Conservation (phyloP, 2,329 filamentous ascomycete species). For the Stachybotrys chlorohalonatus region DNA sequence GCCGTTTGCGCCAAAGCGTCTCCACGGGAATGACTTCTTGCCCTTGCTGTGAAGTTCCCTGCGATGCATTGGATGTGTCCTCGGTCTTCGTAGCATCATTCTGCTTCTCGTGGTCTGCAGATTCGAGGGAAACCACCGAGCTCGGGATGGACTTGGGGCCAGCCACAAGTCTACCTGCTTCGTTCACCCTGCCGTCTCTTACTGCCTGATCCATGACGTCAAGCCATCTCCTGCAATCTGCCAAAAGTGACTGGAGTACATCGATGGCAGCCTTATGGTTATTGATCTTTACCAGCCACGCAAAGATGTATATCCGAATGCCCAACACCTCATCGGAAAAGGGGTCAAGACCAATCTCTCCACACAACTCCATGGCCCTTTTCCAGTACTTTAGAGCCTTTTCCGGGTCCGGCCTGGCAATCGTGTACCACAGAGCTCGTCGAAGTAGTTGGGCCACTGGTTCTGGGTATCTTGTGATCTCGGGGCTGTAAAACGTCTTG, state of each 20-base stretch:
- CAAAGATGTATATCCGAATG: conserved; percentile 72
- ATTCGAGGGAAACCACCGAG: conserved; percentile 7
- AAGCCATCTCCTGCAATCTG: conserved; percentile 58
- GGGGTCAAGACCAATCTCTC: conserved; percentile 69
- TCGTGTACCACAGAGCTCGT: conserved; percentile 78
- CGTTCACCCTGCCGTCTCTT: conserved; percentile 35
- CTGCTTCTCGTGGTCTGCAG: conserved; percentile 10
- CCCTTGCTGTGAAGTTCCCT: not conserved
- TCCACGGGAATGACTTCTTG: conserved; percentile 21
- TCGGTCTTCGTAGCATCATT: conserved; percentile 5
- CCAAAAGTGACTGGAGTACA: conserved; percentile 67
- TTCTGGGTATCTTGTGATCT: conserved; percentile 54
- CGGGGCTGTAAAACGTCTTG: conserved; percentile 41
- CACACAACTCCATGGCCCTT: conserved; percentile 64
- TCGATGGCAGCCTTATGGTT: conserved; percentile 63
- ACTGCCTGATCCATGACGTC: conserved; percentile 41
- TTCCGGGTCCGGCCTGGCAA: conserved; percentile 63
- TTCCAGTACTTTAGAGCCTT: conserved; percentile 78
- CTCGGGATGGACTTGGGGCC: conserved; percentile 1
- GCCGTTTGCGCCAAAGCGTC: conserved; percentile 48
- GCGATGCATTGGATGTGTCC: not conserved
- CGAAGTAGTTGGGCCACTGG: conserved; percentile 70
- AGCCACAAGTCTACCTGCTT: conserved; percentile 23
- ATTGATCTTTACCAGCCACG: conserved; percentile 69
- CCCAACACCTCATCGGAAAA: conserved; percentile 89